Evolutionary conservation across 2,329 filamentous ascomycete genomes (phyloP).

Genomic region (Pleurostoma richardsiae): DNA sequence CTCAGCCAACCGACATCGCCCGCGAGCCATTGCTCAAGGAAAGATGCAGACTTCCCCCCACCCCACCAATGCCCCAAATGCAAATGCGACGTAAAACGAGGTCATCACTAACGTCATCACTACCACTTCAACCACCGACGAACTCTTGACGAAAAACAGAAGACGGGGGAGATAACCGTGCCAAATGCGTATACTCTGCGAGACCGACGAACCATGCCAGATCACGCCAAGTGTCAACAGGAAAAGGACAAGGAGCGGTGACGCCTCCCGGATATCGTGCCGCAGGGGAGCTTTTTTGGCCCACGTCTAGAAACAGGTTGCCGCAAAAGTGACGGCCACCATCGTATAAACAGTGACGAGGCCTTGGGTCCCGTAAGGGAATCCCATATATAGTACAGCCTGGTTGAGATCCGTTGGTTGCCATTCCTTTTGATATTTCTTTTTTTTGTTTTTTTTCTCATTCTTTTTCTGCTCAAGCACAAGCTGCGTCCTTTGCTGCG

Average conservation of each 20-base stretch:
- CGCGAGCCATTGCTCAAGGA: too few species aligned
- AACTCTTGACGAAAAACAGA: too few species aligned
- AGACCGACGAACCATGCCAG: neutral
- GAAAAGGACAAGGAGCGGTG: neutral
- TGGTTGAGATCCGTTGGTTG: neutral
- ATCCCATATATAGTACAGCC: neutral
- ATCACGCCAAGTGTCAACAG: neutral
- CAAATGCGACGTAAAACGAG: too few species aligned
- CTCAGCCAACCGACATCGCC: too few species aligned
- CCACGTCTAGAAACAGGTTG: neutral
- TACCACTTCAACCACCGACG: too few species aligned
- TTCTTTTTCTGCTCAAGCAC: neutral
- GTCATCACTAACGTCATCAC: too few species aligned
- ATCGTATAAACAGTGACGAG: neutral
- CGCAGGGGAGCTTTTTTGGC: neutral
- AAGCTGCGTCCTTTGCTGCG: too few species aligned
- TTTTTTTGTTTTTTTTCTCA: neutral
- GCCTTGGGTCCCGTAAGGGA: neutral
- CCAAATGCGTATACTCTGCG: too few species aligned
- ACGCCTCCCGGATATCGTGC: neutral
- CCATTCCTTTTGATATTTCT: constrained; percentile 6
- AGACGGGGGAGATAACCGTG: too few species aligned
- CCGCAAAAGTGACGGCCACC: neutral
- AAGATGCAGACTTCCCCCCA: too few species aligned
- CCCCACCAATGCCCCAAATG: too few species aligned